phyloP scores from a whole-genome alignment of 2,329 filamentous ascomycete genomes.

The Alternaria incomplexa region DNA sequence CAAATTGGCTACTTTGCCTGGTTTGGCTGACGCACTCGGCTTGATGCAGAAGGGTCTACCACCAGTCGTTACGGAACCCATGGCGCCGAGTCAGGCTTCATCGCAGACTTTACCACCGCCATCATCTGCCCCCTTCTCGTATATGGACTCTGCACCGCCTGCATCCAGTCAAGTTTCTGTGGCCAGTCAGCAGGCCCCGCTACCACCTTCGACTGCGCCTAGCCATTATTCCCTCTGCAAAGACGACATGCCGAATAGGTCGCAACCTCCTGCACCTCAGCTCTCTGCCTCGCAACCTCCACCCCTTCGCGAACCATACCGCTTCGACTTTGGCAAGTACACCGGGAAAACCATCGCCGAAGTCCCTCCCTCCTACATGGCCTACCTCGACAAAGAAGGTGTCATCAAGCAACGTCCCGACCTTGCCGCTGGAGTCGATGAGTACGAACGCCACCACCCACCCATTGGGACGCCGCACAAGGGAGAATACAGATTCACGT shows the following conservation, averaged over 20 bases:
- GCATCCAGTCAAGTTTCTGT: background rate
- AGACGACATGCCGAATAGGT: background rate
- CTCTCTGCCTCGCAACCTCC: background rate
- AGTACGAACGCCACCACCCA: background rate
- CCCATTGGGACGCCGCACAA: background rate
- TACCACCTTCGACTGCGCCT: background rate
- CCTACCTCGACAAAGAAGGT: no score
- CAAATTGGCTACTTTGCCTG: background rate
- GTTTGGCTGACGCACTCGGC: background rate
- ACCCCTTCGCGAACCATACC: background rate
- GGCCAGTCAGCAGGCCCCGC: background rate
- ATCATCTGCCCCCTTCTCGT: background rate
- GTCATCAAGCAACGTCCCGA: no score
- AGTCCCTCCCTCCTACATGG: background rate
- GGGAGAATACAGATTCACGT: background rate
- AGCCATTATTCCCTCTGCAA: background rate
- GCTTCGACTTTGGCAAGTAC: background rate
- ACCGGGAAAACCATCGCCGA: background rate
- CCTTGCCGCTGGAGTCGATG: background rate
- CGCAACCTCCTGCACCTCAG: background rate
- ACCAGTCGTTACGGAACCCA: background rate
- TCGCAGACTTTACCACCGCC: background rate
- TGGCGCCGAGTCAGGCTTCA: accelerated
- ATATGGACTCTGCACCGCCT: background rate
- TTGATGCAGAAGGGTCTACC: background rate